These are phyloP conservation scores for Psilocybe cyanescens DNA, from an alignment of 768 basidiomycete genomes.

Conservation along the genomic window DNA sequence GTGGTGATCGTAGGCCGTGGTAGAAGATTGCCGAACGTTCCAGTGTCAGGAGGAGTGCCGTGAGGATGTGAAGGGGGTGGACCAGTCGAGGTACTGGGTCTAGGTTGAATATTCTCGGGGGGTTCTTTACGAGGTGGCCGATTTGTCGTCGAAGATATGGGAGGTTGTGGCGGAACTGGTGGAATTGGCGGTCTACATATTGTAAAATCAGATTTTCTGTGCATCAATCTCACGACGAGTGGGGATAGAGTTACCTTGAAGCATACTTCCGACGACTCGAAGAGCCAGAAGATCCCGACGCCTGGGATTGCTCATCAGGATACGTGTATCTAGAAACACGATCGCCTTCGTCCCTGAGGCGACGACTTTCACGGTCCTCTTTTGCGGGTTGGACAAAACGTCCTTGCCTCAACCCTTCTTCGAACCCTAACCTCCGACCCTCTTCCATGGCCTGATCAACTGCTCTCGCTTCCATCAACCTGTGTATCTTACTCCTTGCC, in stretches of 20 bases:
- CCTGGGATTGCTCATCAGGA: slow-evolving; percentile 1
- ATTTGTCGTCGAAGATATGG: not conserved
- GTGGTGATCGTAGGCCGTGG: slow-evolving; percentile 27
- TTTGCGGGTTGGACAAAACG: slow-evolving; percentile 16
- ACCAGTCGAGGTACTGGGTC: slow-evolving; percentile 1
- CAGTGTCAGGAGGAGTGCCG: slow-evolving; percentile 22
- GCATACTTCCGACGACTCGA: not conserved
- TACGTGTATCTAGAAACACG: slow-evolving; percentile 12
- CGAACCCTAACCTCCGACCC: slow-evolving; percentile 54
- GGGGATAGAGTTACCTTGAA: not conserved
- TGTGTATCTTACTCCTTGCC: slow-evolving; percentile 48
- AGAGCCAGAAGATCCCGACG: not conserved
- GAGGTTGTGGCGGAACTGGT: not conserved
- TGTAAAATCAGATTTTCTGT: not conserved
- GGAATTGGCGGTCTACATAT: not conserved
- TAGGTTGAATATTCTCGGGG: not conserved
- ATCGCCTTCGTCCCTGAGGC: slow-evolving; percentile 6
- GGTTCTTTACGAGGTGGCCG: not conserved
- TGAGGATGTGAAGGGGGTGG: not conserved
- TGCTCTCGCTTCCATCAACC: slow-evolving; percentile 48
- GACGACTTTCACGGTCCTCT: slow-evolving; percentile 4
- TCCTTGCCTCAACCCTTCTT: slow-evolving; percentile 46
- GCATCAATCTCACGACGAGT: not conserved
- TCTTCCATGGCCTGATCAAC: slow-evolving; percentile 57
- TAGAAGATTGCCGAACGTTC: slow-evolving; percentile 10